Conservation (phyloP, 768 basidiomycete species). For the Rhodosporidiobolus sp. region DNA sequence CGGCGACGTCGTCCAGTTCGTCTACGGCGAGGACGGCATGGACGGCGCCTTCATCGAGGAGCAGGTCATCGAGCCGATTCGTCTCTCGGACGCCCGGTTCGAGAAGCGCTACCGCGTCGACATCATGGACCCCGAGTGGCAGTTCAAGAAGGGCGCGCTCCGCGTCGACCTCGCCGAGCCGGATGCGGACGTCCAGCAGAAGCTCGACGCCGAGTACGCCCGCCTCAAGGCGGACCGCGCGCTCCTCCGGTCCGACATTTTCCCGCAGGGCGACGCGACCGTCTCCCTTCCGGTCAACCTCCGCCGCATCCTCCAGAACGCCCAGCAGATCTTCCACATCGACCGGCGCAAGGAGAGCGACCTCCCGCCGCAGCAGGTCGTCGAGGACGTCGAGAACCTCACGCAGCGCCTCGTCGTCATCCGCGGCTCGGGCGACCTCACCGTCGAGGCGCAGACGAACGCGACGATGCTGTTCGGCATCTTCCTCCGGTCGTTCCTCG, state of each 20-base stretch:
- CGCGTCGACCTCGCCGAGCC: slow-evolving; percentile 74
- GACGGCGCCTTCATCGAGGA: slow-evolving; percentile 96
- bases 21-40: slow-evolving; percentile 99
- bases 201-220: slow-evolving; percentile 73
- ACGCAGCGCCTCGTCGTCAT: slow-evolving; percentile 74
- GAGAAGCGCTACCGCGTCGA: slow-evolving; percentile 93
- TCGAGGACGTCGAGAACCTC: slow-evolving; percentile 73
- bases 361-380: slow-evolving; percentile 79
- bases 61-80: slow-evolving; percentile 86
- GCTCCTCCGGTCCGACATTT: slow-evolving; percentile 75
- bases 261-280: slow-evolving; percentile 65
- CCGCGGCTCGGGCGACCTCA: slow-evolving; percentile 75
- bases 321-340: slow-evolving; percentile 93
- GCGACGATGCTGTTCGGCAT: slow-evolving; percentile 89
- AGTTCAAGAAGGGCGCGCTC: slow-evolving; percentile 73
- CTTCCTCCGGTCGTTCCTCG: slow-evolving; percentile 85
- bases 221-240: slow-evolving; percentile 71
- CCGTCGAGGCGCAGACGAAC: slow-evolving; percentile 74
- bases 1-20: slow-evolving; percentile 91
- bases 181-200: slow-evolving; percentile 75
- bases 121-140: slow-evolving; percentile 68
- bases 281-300: slow-evolving; percentile 95
- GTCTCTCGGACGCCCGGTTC: slow-evolving; percentile 74
- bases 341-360: slow-evolving; percentile 90
- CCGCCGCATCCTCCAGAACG: slow-evolving; percentile 90